Evolutionary conservation across 2,329 filamentous ascomycete genomes (phyloP).

Genomic region (Fusarium sp.): DNA sequence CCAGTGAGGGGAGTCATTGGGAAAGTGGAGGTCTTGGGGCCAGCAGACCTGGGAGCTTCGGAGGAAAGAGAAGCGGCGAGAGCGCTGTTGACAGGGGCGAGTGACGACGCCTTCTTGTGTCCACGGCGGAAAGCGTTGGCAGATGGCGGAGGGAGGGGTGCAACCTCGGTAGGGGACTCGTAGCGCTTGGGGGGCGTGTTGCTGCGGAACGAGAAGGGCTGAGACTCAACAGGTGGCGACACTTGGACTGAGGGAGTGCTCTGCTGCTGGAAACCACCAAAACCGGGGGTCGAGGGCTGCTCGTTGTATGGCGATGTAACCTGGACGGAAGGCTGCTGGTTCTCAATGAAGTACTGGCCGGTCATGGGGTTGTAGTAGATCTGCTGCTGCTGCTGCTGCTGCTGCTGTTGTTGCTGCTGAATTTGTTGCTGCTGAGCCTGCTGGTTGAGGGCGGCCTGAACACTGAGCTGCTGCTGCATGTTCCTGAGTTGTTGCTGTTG

Average conservation of each 20-base stretch:
- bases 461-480: constrained; percentile 53
- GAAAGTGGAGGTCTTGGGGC: constrained; percentile 81
- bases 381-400: constrained; percentile 55
- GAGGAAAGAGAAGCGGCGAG: constrained; percentile 57
- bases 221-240: constrained; percentile 76
- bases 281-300: constrained; percentile 52
- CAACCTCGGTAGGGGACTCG: constrained; percentile 72
- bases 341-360: constrained; percentile 85
- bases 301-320: constrained; percentile 54
- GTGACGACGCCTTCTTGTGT: constrained; percentile 88
- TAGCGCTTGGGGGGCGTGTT: constrained; percentile 72
- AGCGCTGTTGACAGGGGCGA: constrained; percentile 66
- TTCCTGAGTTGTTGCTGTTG: constrained; percentile 54
- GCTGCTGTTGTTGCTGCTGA: constrained; percentile 39
- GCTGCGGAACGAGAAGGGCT: constrained; percentile 64
- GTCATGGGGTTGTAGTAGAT: constrained; percentile 88
- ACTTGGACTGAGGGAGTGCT: constrained; percentile 80
- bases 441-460: constrained; percentile 50
- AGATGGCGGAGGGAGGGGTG: constrained; percentile 84
- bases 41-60: constrained; percentile 64
- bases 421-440: constrained; percentile 53
- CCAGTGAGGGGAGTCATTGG: constrained; percentile 83
- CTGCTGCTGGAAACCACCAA: constrained; percentile 51
- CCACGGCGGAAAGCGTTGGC: constrained; percentile 92
- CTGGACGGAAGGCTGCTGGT: constrained; percentile 59